These are phyloP conservation scores for Blastobotrys americana DNA, from an alignment of 805 yeast species.

Conservation along the genomic window DNA sequence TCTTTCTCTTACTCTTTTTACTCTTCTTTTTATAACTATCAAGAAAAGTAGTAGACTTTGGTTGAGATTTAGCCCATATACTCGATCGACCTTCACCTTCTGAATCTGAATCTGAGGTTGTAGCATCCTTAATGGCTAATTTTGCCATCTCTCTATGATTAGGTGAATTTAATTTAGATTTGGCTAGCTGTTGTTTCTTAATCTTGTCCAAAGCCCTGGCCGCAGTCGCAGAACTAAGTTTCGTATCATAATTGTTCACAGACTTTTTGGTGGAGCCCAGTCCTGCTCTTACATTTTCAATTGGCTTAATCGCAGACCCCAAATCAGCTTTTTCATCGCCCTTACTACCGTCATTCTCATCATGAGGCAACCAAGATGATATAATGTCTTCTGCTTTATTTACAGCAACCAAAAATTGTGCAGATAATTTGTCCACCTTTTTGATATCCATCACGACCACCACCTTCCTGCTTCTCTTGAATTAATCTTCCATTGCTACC, in stretches of 20 bases:
- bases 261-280: constrained; percentile 10
- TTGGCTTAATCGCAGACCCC: constrained; percentile 4
- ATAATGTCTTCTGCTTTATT: constrained; percentile 19
- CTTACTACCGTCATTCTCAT: neutral
- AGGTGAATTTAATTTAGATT: neutral
- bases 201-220: constrained; percentile 5
- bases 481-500: too few relatives aligned
- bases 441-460: neutral
- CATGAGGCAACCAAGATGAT: constrained; percentile 21
- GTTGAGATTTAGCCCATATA: constrained; percentile 5
- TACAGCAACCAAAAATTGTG: constrained; percentile 25
- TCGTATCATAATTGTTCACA: neutral
- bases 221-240: neutral
- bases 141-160: neutral
- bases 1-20: constrained; percentile 8
- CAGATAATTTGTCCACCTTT: constrained; percentile 17
- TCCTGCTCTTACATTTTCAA: constrained; percentile 9
- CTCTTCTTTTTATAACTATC: constrained; percentile 12
- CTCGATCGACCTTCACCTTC: constrained; percentile 7
- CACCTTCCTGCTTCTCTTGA: too few relatives aligned
- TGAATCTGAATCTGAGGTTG: constrained; percentile 7
- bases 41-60: constrained; percentile 8
- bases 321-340: neutral
- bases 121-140: neutral
- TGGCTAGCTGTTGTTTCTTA: neutral